phyloP scores from a whole-genome alignment of 2,329 filamentous ascomycete species.

The Periconia digitata region DNA sequence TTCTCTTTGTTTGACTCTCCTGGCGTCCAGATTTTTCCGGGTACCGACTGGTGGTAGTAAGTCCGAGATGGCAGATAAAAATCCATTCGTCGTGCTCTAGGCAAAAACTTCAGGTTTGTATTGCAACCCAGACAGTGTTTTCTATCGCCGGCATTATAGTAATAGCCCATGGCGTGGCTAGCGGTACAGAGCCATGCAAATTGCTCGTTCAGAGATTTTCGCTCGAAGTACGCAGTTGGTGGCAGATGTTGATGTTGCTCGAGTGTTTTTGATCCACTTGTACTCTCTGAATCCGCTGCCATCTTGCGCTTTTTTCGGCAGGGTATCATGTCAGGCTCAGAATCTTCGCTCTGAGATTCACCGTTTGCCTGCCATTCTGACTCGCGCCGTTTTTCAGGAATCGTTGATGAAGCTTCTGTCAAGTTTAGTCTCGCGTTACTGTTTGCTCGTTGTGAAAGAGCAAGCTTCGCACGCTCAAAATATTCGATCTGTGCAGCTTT shows the following conservation, averaged over 20 bases:
- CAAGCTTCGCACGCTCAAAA: background rate
- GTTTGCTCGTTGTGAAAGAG: background rate
- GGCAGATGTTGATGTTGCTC: slow-evolving; percentile 23
- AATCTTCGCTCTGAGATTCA: background rate
- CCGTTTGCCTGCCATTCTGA: background rate
- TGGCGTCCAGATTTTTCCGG: slow-evolving; percentile 20
- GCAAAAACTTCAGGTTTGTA: slow-evolving; percentile 15
- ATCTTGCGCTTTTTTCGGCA: background rate
- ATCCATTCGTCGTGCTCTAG: slow-evolving; percentile 19
- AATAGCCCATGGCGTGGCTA: slow-evolving; percentile 27
- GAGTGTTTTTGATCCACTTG: slow-evolving; percentile 15
- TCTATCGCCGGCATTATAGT: slow-evolving; percentile 32
- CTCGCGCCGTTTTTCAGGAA: background rate
- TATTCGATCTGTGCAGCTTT: slow-evolving; percentile 1
- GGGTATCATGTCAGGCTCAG: background rate
- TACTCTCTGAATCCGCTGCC: background rate
- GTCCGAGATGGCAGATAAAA: slow-evolving; percentile 27
- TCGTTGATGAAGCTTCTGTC: too few species aligned
- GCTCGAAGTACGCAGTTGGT: slow-evolving; percentile 21
- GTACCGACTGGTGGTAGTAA: slow-evolving; percentile 17
- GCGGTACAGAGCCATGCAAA: slow-evolving; percentile 29
- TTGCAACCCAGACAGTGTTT: slow-evolving; percentile 26
- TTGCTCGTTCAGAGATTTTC: slow-evolving; percentile 12
- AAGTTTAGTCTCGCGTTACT: background rate
- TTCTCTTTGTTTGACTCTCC: slow-evolving; percentile 7